Conservation (phyloP, 306 rosid genomes). For the Citrullus mucosospermus region DNA sequence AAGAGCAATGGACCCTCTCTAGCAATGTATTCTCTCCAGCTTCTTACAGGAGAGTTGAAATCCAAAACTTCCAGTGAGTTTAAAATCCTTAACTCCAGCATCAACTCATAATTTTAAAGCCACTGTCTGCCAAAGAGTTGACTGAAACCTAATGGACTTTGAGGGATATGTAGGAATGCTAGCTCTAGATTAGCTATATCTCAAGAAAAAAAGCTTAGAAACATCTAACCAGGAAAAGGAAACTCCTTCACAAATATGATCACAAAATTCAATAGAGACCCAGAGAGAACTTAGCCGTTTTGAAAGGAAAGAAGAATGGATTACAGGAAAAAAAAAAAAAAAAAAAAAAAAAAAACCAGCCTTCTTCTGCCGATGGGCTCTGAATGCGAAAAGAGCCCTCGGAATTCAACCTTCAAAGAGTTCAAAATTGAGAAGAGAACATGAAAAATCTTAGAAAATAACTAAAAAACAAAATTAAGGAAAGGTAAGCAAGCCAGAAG, state of each 20-base stretch:
- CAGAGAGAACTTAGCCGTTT: not conserved
- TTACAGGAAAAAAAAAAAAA: not conserved
- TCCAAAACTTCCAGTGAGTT: constrained; percentile 2
- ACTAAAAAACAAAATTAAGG: not conserved
- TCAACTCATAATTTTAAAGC: constrained; percentile 8
- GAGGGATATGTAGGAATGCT: not conserved
- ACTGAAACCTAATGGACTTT: not conserved
- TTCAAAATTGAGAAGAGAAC: constrained; percentile 4
- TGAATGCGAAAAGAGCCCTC: not conserved
- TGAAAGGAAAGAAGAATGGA: not conserved
- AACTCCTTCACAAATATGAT: not conserved
- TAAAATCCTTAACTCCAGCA: constrained; percentile 4
- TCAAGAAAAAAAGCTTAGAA: not conserved
- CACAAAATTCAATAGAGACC: not conserved
- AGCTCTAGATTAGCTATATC: not conserved
- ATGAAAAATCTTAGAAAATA: constrained; percentile 4
- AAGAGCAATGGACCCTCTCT: constrained; percentile 15
- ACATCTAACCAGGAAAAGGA: not conserved
- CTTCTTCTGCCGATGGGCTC: constrained; percentile 1
- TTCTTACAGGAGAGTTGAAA: constrained; percentile 7
- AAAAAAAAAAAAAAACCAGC: not conserved
- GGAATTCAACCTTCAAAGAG: constrained; percentile 1
- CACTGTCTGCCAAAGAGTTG: not conserved
- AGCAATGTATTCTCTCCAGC: constrained; percentile 7
- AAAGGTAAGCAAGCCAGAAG: constrained; percentile 2